Evolutionary conservation across 2,329 filamentous ascomycete species (phyloP), one percentile per base, ranked within the genome.

Genomic region (Pseudogymnoascus sp.): DNA sequence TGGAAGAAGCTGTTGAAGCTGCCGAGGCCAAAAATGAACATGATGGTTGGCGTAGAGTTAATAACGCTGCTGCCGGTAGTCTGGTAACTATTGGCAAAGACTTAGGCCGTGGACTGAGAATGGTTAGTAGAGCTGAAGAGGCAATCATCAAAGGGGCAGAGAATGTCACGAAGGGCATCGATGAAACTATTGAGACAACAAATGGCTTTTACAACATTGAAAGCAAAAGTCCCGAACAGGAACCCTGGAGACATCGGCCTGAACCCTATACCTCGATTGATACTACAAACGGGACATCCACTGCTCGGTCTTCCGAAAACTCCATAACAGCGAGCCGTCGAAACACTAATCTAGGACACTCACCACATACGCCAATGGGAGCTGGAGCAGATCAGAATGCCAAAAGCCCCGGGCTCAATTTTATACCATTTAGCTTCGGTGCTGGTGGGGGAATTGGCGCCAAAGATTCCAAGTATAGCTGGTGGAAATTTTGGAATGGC

Each of bases 121-220:
- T 75, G 37, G 71, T 39, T 39, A 39, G 15, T 19, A 74, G 73
- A 55, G 75, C 75, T 8, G 75, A 76, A 18, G 72, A 73, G 9
- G 78, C 74, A 3, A 69, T 81, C 23, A 60, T 75, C 12, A 76
- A 74, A 21, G 75, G 75, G 9, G 73, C 74, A 34, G 80, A 76
- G 58, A 74, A 77, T n/a, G 65, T 79, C 3, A 76, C 76, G 1
- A 75, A 77, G 9, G 79, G 77, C 3, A 71, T 85, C 3, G 79
- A 82, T 33, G 73, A 72, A 21, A 76, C 77, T 10, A 66, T 85
- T 18, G 80, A 79, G 59, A 78, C 77, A 3, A 82, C 78, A 0
- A 81, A 83, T 61, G 70, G 69, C 2, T 71, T 71, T 45, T 60
- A 66, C 18, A 65, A 62, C 57, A 61, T 70, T 35, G 65, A 69